Evolutionary conservation across 2,329 filamentous ascomycete genomes (phyloP).

Genomic region (Fusarium papillatum): DNA sequence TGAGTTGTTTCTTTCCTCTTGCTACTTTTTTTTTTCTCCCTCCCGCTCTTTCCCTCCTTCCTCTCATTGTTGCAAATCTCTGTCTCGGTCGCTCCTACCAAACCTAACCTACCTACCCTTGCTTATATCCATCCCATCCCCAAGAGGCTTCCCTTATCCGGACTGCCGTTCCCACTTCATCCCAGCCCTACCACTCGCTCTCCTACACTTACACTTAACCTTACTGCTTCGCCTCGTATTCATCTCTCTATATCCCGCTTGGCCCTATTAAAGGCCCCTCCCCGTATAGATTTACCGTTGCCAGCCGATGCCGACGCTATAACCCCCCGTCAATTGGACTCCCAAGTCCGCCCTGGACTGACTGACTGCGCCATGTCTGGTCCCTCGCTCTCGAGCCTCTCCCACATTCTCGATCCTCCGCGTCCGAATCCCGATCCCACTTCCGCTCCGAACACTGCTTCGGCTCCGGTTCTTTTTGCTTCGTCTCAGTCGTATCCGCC

Average conservation of each 20-base stretch:
- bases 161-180: conserved; percentile 7
- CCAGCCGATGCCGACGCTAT: conserved; percentile 7
- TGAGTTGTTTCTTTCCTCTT: not conserved
- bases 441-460: conserved; percentile 3
- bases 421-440: conserved; percentile 33
- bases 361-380: conserved; percentile 46
- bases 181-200: conserved; percentile 8
- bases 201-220: conserved; percentile 9
- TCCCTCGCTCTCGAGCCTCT: conserved; percentile 45
- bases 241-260: not conserved
- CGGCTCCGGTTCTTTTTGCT: conserved; percentile 22
- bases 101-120: not conserved
- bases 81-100: not conserved
- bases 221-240: conserved; percentile 2
- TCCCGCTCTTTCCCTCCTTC: not conserved
- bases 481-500: conserved; percentile 33
- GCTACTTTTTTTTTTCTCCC: not conserved
- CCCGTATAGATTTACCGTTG: not conserved
- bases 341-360: conserved; percentile 3
- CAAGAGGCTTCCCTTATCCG: conserved; percentile 5
- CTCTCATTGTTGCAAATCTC: not conserved
- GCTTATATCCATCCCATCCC: conserved; percentile 1
- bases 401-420: conserved; percentile 49
- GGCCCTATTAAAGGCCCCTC: not conserved
- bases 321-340: not conserved